Percentiles rank a stretch among this genome's conserved stretches.
These are phyloP conservation scores for Pyrrhoderma noxium DNA, from an alignment of 1,284 basidiomycete species.

Conservation along the genomic window DNA sequence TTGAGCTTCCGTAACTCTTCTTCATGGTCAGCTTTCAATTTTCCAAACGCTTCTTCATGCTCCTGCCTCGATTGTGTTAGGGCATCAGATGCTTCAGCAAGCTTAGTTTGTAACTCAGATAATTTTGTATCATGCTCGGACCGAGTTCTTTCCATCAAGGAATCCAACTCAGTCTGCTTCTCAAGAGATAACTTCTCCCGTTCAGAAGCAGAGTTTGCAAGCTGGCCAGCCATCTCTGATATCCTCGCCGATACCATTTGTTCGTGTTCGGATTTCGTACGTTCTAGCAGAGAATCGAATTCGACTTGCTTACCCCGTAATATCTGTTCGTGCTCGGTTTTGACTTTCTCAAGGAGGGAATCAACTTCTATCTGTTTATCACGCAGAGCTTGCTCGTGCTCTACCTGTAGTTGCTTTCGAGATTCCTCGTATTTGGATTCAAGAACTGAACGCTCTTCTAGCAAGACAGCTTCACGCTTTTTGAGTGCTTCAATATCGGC, in stretches of 20 bases:
- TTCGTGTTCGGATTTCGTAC: slow-evolving; percentile 26
- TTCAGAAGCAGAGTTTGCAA: slow-evolving; percentile 24
- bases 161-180: slow-evolving; percentile 20
- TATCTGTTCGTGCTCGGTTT: slow-evolving; percentile 29
- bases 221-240: slow-evolving; percentile 23
- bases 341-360: slow-evolving; percentile 12
- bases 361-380: slow-evolving; percentile 23
- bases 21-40: slow-evolving; percentile 41
- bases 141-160: slow-evolving; percentile 14
- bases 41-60: slow-evolving; percentile 45
- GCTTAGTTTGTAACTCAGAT: slow-evolving; percentile 34
- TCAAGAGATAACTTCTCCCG: slow-evolving; percentile 29
- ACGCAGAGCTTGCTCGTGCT: slow-evolving; percentile 31
- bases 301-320: slow-evolving; percentile 24
- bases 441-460: slow-evolving; percentile 41
- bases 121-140: slow-evolving; percentile 31
- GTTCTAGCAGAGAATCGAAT: slow-evolving; percentile 14
- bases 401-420: slow-evolving; percentile 14
- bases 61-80: slow-evolving; percentile 43
- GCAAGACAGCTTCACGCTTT: slow-evolving; percentile 49
- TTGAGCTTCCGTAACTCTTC: slow-evolving; percentile 40
- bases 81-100: slow-evolving; percentile 35
- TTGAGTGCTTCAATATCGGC: slow-evolving; percentile 47
- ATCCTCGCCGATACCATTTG: slow-evolving; percentile 31
- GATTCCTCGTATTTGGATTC: slow-evolving; percentile 25